Base-by-base conservation (phyloP, 164 flowering plant genomes). In the Nymphaea thermarum region DNA sequence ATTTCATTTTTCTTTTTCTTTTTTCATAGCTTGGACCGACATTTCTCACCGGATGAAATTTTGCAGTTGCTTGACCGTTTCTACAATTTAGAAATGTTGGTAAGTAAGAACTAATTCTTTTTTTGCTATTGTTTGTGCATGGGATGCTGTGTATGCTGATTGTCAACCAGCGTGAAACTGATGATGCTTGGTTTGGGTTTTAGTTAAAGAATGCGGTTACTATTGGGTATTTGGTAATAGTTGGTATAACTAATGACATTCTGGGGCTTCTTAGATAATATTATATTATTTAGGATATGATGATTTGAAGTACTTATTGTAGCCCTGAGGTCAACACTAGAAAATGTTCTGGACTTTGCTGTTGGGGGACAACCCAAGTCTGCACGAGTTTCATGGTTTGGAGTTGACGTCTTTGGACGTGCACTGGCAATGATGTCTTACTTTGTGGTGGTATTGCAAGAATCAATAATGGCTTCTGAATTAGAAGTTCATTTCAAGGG, bases 61-160 rank as follows among this genome's bases (percentile, higher is more conserved):
- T 72, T 91, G 77, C 97, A 90, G 79, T 75, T 94, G 82, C 80
- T 94, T 72, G 93, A 88, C 75, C 96, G 94, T 59, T 94, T 94
- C 82, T 94, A 85, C 82, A 90, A 94, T 82, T 74, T 94, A 65
- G 97, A 91, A 73, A 82, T 87, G 88, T 84, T 94, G 96, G 99
- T 94, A 87, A 63, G 57, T 51, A 15, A 25, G 36, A 25, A 25
- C 36, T 25, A 51, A 51, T 51, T 15, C 57, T 51, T 51, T 14
- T 51, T n/a, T 25, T 25, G 36, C 36, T 25, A 25, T 25, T 25
- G 36, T 25, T 25, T 25, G 36, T 25, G 36, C 36, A 25, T 25
- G 36, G 1, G 36, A 25, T 25, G 36, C 1, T 25, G 36, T 25
- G 57, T 3, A 16, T 55, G 12, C 16, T 55, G 16, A 55, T 55